These are phyloP conservation scores for Rhodosporidiobolus odoratus DNA, from an alignment of 768 basidiomycete genomes.

Conservation along the genomic window DNA sequence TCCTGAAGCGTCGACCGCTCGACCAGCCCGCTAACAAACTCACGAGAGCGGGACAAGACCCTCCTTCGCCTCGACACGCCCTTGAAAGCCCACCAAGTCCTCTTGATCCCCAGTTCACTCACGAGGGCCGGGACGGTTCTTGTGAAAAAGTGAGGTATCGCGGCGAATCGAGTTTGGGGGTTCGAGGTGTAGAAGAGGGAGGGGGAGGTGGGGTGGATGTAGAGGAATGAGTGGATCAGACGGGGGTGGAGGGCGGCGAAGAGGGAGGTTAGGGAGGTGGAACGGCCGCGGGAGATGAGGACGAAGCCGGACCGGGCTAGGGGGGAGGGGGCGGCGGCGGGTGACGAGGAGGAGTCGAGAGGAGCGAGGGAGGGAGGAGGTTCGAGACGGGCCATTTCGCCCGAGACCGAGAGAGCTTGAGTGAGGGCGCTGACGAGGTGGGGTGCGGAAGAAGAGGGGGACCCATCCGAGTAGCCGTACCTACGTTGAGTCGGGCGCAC, in stretches of 20 bases:
- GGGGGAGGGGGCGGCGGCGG: constrained; percentile 18
- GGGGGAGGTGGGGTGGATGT: constrained; percentile 31
- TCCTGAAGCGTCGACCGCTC: constrained; percentile 30
- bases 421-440: constrained; percentile 30
- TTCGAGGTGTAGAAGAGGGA: not conserved
- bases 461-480: constrained; percentile 36
- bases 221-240: constrained; percentile 31
- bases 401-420: constrained; percentile 31
- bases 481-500: not conserved
- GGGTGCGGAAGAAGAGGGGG: constrained; percentile 10
- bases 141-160: constrained; percentile 19
- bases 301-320: constrained; percentile 36
- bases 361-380: constrained; percentile 19
- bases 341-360: not conserved
- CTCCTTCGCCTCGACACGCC: constrained; percentile 12
- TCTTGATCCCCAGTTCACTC: constrained; percentile 16
- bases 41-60: constrained; percentile 18
- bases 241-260: constrained; percentile 32
- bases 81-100: constrained; percentile 13
- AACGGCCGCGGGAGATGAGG: constrained; percentile 24
- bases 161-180: not conserved
- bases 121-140: constrained; percentile 10
- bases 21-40: constrained; percentile 19
- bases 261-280: constrained; percentile 23
- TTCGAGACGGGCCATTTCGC: constrained; percentile 36